Evolutionary conservation across 306 rosid genomes (phyloP).

Genomic region (Urtica urens): DNA sequence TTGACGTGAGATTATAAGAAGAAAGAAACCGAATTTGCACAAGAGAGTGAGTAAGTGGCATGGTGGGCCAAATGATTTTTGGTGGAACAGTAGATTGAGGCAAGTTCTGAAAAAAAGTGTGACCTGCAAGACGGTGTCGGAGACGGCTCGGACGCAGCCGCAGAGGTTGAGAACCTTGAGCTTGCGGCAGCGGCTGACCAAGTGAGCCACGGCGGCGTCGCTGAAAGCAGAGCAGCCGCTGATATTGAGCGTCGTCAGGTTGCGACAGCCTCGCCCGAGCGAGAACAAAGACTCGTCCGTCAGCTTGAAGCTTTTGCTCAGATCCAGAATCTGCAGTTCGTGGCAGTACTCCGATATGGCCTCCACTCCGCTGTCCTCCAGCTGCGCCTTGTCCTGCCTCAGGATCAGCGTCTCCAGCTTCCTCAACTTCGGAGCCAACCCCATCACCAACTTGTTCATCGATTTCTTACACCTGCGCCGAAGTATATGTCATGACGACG

Average conservation of each 20-base stretch:
- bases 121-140: constrained; percentile 86
- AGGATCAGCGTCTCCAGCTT: constrained; percentile 65
- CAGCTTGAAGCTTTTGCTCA: constrained; percentile 92
- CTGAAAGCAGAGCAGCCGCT: constrained; percentile 81
- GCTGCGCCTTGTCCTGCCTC: constrained; percentile 82
- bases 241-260: constrained; percentile 62
- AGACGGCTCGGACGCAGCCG: constrained; percentile 66
- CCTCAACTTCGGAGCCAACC: constrained; percentile 65
- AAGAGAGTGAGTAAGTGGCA: neutral
- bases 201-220: constrained; percentile 64
- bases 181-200: constrained; percentile 54
- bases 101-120: too few relatives aligned
- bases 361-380: constrained; percentile 67
- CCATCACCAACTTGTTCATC: constrained; percentile 76
- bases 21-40: too few relatives aligned
- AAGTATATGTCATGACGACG: neutral
- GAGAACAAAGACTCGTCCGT: constrained; percentile 57
- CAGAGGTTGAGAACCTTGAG: constrained; percentile 72
- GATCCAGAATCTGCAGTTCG: constrained; percentile 84
- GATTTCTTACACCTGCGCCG: constrained; percentile 76
- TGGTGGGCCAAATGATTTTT: too few relatives aligned
- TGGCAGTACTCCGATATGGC: constrained; percentile 55
- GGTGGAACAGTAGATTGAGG: too few relatives aligned
- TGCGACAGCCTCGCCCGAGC: constrained; percentile 60
- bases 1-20: too few relatives aligned